Evolutionary conservation across 495 filamentous ascomycete genomes (phyloP), one percentile per base, ranked within the genome.

Genomic region (Darksidea phi): DNA sequence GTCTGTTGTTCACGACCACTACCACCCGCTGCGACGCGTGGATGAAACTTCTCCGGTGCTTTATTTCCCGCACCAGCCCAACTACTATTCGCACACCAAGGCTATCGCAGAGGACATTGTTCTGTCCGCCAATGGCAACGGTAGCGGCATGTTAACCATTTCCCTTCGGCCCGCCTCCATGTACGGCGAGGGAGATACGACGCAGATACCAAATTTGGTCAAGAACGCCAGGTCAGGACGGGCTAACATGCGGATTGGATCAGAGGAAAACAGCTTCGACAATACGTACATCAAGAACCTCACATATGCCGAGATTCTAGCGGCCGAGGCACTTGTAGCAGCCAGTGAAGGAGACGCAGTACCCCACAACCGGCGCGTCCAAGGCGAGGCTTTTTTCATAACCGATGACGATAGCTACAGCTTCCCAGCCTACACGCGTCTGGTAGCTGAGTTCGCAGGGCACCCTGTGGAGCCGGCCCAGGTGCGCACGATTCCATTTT

Each of bases 61-160:
- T 6, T 57, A 57, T 32, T 25, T 8, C 17, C 54, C 54, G 17
- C 13, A 50, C 45, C 42, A 57, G 26, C 43, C 38, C 6, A 26
- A 57, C 11, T 34, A 26, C 41, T 57, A 57, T 42, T 57, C 21
- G n/a, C 54, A 57, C 43, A 57, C 41, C 54, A 57, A 57, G 25
- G 54, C 54, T 8, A 20, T 57, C 25, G 42, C 54, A 8, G 38
- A 57, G 25, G 34, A 32, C 7, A 34, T 34, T 20, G 45, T 57
- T 6, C 54, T 57, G 10, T 11, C 41, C 13, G 54, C 54, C 13
- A 57, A 57, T 36, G 45, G 54, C 43, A 55, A 13, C 6, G 54
- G 6, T 18, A 43, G 23, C n/a, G 25, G 17, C 17, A 43, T 55
- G 52, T 43, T 55, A 32, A 55, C 52, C 6, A 13, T 43, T 13